Evolutionary conservation across 2,329 filamentous ascomycete genomes (phyloP), one percentile per base, ranked within the genome.

Genomic region (Aspergillus spinulosporus): DNA sequence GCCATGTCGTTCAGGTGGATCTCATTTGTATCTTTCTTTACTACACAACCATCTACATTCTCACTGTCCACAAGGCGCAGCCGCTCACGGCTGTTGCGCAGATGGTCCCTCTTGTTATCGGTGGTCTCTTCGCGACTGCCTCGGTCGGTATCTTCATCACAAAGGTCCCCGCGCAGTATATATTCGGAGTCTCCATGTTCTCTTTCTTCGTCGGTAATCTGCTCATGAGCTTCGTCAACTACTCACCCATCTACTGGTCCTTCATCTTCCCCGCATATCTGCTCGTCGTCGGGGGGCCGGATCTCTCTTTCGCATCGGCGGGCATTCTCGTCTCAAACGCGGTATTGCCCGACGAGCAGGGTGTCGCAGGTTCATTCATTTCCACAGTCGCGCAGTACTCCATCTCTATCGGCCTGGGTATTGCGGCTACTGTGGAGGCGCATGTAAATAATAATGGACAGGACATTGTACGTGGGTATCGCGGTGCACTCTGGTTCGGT

Each of bases 381-480:
- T 84, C 80, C 58, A 88, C 86, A 0, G 77, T 86, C 9, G 82
- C 89, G 57, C 88, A 90, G 68, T 90, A 89, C 66, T 82, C 81
- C 42, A 88, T 90, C 37, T 84, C 84, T 0, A 72, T 89, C 1
- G 86, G 84, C 0, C 76, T 91, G 0, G 87, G 87, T 0, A 79
- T 90, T 44, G 87, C 86, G 0, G 86, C 85, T 0, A 88, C 84
- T 0, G 81, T 88, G 2, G 85, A 89, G 64, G 68, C 71, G 1
- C 68, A 82, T 36, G 72, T 80, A 26, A 73, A 73, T 42, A 49
- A 71, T 21, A 68, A 71, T 12, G 77, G 75, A 1, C 56, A 39
- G 14, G 68, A 77, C 39, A 49, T 61, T 0, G 53, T 79, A 45
- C 57, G 62, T 29, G 76, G 77, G 1, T 79, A 76, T 53, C 68